Evolutionary conservation across 768 basidiomycete genomes (phyloP).

Genomic region (Mycena olivaceomarginata): DNA sequence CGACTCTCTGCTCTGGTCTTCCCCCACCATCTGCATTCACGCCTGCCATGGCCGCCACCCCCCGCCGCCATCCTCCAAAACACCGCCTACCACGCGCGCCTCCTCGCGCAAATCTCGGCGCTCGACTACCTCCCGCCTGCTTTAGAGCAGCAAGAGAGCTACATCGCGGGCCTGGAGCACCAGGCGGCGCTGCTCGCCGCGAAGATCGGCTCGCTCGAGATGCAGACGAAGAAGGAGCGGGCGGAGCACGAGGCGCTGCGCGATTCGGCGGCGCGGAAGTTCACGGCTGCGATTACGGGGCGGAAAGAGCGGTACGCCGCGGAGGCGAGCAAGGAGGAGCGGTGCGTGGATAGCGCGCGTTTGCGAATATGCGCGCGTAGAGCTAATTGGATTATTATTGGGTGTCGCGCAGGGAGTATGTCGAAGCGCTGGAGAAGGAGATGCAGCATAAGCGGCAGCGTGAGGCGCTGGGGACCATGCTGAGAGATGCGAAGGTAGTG

Average conservation of each 20-base stretch:
- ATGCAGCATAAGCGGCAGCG: constrained; percentile 59
- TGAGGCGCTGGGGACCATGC: constrained; percentile 54
- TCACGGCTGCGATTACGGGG: constrained; percentile 63
- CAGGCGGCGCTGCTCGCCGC: constrained; percentile 49
- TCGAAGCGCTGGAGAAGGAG: constrained; percentile 66
- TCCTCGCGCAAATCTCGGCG: constrained; percentile 57
- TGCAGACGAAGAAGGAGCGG: constrained; percentile 65
- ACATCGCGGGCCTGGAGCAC: constrained; percentile 58
- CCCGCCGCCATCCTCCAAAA: constrained; percentile 59
- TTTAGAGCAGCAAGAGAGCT: constrained; percentile 57
- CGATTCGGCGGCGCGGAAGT: constrained; percentile 60
- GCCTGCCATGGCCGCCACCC: too few species aligned
- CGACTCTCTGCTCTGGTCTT: too few species aligned
- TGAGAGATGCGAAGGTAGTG: constrained; percentile 58
- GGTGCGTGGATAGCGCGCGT: constrained; percentile 47
- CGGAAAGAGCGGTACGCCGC: constrained; percentile 64
- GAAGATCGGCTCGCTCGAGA: constrained; percentile 52
- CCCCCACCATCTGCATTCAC: constrained; percentile 47
- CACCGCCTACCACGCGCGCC: constrained; percentile 60
- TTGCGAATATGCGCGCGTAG: neutral
- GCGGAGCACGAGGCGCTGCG: constrained; percentile 64
- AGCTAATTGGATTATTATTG: too few species aligned
- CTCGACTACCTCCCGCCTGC: constrained; percentile 65
- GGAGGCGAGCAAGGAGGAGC: constrained; percentile 67
- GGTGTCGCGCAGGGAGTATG: constrained; percentile 59